Base-by-base conservation (phyloP, 441 rosid species). In the Erysimum cheiri region DNA sequence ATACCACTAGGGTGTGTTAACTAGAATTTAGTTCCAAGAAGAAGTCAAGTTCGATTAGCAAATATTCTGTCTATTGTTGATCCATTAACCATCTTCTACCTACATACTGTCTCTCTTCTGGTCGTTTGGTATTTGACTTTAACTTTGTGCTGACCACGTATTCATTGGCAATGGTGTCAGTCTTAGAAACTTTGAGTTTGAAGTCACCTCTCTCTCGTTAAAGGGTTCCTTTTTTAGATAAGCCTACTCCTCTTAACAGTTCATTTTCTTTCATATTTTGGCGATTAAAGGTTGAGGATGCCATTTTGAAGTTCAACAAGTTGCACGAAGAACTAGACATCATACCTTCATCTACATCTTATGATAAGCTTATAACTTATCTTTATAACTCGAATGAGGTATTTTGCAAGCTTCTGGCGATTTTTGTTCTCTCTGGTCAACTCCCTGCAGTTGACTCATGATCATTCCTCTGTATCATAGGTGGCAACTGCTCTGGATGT, bases 401-500 rank as follows among this genome's bases (percentile, higher is more conserved):
- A 0, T 86, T 26, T 52, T 60, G 5, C 53, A 31, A 11, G 5
- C 36, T 43, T 62, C 14, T 62, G 11, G 33, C 15, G 2, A 1
- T 11, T 43, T 12, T 39, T 43, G 5, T 48, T 19, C 13, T 5
- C 10, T 31, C 37, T 5, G 39, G 31, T 37, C 7, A 10, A 39
- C 60, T 6, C 67, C 29, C 54, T 26, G 10, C 22, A 19, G 41
- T 50, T 75, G 58, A 60, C 60, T 61, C 24, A 10, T 58, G 63
- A 47, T 55, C 41, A 2, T 77, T 80, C 54, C 70, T 58, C 41
- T 15, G 44, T 33, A 67, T 55, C 53, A 62, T 76, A 92, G 97
- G 97, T 88, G 77, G 85, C 78, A 71, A 76, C 64, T 31, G 94
- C 94, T 71, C 80, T 93, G 70, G 85, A 84, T 72, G 50, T 88